These are phyloP conservation scores for Blepharisma stoltei DNA, from an alignment of 73 alveolate species.

Conservation along the genomic window DNA sequence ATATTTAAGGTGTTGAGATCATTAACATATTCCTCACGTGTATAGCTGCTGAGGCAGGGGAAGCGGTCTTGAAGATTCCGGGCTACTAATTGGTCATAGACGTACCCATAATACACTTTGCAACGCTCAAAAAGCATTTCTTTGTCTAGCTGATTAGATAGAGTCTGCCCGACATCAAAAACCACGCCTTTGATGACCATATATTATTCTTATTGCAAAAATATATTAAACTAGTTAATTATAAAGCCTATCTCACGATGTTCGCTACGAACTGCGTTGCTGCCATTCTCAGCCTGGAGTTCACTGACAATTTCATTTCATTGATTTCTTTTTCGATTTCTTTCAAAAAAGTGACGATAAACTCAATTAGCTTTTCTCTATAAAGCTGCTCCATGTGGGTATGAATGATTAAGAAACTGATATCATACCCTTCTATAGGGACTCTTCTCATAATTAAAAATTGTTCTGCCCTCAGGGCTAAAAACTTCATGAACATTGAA, in stretches of 20 bases:
- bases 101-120: slow-evolving; percentile 7
- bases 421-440: slow-evolving; percentile 65
- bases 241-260: slow-evolving; percentile 29
- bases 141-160: slow-evolving; percentile 14
- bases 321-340: slow-evolving; percentile 72
- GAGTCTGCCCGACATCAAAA: slow-evolving; percentile 36
- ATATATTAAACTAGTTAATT: neutral
- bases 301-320: slow-evolving; percentile 75
- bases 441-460: slow-evolving; percentile 63
- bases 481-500: slow-evolving; percentile 60
- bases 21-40: neutral
- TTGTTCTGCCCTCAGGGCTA: slow-evolving; percentile 66
- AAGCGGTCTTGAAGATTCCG: neutral
- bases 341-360: slow-evolving; percentile 66
- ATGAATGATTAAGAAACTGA: slow-evolving; percentile 60
- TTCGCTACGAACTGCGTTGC: slow-evolving; percentile 61
- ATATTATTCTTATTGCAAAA: neutral
- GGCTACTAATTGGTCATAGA: neutral
- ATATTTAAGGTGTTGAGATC: slow-evolving; percentile 2
- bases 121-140: neutral
- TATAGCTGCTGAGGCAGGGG: slow-evolving; percentile 13
- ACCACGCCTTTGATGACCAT: slow-evolving; percentile 29
- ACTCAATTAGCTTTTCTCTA: slow-evolving; percentile 69
- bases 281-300: slow-evolving; percentile 61
- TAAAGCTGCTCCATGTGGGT: slow-evolving; percentile 55